Percentiles rank a stretch among this genome's conserved stretches.
Conservation (phyloP, 208 protist genomes). For the Tetramitus jugosus region DNA sequence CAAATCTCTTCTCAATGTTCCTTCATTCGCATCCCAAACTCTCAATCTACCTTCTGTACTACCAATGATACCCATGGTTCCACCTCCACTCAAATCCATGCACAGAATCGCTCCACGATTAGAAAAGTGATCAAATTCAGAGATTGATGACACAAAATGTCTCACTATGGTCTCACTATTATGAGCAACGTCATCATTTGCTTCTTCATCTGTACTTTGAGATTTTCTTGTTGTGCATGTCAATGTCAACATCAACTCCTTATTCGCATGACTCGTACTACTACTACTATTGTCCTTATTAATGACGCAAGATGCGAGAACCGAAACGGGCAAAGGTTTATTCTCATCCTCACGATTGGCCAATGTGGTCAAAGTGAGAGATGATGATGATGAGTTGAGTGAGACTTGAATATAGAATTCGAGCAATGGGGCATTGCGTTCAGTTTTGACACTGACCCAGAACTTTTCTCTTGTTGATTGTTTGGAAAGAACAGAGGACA, state of each 20-base stretch:
- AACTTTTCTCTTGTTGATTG: background rate
- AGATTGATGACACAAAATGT: background rate
- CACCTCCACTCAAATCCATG: background rate
- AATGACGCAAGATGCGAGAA: too few relatives aligned
- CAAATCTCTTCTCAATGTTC: conserved; percentile 6
- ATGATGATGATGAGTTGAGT: background rate
- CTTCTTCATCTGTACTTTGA: background rate
- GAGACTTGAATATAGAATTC: background rate
- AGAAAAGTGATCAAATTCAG: background rate
- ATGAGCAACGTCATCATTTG: background rate
- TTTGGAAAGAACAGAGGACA: background rate
- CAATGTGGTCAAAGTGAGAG: background rate
- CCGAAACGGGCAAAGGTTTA: too few relatives aligned
- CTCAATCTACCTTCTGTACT: background rate
- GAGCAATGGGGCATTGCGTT: background rate
- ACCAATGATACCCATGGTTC: background rate
- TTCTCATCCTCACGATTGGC: background rate
- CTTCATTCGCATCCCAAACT: background rate
- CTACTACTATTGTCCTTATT: background rate
- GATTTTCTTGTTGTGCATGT: background rate
- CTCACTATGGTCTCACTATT: background rate
- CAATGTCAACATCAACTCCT: background rate
- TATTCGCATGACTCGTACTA: background rate
- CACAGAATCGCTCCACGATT: too few relatives aligned
- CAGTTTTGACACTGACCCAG: background rate